A percentile compares a stretch with the other conserved stretches of the same genome.
Conservation (phyloP, 441 rosid species). For the Melastoma candidum region DNA sequence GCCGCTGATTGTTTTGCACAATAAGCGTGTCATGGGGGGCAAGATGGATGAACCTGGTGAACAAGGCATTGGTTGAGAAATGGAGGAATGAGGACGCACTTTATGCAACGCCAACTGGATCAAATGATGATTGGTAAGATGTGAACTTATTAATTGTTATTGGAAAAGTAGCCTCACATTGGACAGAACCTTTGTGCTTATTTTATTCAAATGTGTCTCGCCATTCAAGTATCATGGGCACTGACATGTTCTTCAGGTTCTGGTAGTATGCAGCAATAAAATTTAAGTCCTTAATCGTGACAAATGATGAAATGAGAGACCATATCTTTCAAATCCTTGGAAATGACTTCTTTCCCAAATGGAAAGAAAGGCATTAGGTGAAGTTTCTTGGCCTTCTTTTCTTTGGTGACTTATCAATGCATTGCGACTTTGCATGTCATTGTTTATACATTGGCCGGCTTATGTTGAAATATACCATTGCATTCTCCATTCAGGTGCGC, state of each 20-base stretch:
- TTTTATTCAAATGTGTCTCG: background rate
- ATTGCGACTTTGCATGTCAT: background rate
- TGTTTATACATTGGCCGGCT: background rate
- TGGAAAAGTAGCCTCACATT: too few species aligned
- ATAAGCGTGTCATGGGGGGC: constrained; percentile 32
- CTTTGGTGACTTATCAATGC: background rate
- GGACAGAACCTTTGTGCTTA: background rate
- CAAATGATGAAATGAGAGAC: constrained; percentile 76
- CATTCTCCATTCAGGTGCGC: constrained; percentile 30
- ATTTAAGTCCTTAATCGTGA: constrained; percentile 56
- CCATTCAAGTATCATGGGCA: constrained; percentile 15
- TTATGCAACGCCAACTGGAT: constrained; percentile 57
- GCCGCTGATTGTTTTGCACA: constrained; percentile 65
- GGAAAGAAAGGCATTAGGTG: constrained; percentile 80
- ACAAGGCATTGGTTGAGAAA: constrained; percentile 38
- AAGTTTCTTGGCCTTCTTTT: constrained; percentile 1
- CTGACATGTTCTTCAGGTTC: constrained; percentile 46
- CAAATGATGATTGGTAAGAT: constrained; percentile 69
- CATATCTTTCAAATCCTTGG: constrained; percentile 68
- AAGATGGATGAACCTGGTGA: constrained; percentile 37
- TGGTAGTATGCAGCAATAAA: constrained; percentile 67
- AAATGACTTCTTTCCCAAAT: constrained; percentile 57
- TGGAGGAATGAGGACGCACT: constrained; percentile 55
- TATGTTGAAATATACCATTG: constrained; percentile 5
- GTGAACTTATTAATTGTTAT: too few species aligned